Base-by-base conservation (phyloP, 2,329 filamentous ascomycete genomes). In the Rhinocladiella similis region DNA sequence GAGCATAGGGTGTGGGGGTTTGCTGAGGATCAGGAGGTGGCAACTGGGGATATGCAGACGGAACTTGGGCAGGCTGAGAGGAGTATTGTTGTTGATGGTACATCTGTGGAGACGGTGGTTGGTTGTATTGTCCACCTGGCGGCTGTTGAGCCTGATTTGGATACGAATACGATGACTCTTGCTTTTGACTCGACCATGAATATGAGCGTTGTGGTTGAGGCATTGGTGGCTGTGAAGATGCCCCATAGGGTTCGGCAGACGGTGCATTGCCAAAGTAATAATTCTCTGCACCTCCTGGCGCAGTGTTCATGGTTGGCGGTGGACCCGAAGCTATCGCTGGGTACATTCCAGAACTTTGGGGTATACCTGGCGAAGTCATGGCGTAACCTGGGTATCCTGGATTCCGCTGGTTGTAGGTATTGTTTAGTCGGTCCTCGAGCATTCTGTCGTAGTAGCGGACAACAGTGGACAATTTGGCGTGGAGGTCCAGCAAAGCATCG, bases 391-490 rank as follows among this genome's bases (percentile, higher is more conserved):
- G 69, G 62, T 91, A 91, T 2, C 83, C 82, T 18, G 91, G 76
- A 42, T 75, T 86, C 66, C 93, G 89, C 67, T 96, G 90, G 62
- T 86, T 89, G 54, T 65, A 65, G 1, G 94, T 93, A 71, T 89
- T 95, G 7, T 91, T 96, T 22, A 99, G 80, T 38, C 94, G 86
- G 62, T 99, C 94, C 73, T 99, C 94, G 14, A 99, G 81, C 94
- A 99, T 97, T 39, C 91, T 86, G 72, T 99, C 94, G 69, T 99
- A 99, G 70, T 97, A 97, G 33, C 94, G 85, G 4, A 99, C 94
- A 22, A 97, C 94, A 0, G 93, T 97, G 0, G 93, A 94, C 20
- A 99, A 79, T 71, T 99, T 99, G 16, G 91, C 89, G 70, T 99
- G 94, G 0, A 99, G 79, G 71, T 99, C 94, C 20, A 97, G 83